Conservation (phyloP, 495 filamentous ascomycete species). For the Podospora comata region DNA sequence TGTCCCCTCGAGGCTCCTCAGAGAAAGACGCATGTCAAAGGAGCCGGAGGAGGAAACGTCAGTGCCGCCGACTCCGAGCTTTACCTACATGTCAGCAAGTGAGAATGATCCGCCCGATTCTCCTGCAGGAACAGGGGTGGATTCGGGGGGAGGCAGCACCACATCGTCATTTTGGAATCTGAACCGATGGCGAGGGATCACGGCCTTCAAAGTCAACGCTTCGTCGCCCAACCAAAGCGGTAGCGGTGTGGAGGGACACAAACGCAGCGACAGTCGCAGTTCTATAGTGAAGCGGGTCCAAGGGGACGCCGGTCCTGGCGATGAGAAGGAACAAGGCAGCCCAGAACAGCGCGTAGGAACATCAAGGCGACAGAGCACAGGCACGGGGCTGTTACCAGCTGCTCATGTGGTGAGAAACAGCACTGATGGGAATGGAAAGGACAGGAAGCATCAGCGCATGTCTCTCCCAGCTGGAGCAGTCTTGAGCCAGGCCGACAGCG, state of each 20-base stretch:
- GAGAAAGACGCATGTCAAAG: conserved; percentile 21
- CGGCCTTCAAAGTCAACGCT: conserved; percentile 27
- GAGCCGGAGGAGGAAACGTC: conserved; percentile 17
- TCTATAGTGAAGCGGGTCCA: conserved; percentile 3
- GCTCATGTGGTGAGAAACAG: not conserved
- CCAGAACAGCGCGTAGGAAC: not conserved
- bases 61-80: conserved; percentile 38
- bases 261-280: conserved; percentile 18
- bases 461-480: conserved; percentile 16
- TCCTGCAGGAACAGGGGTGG: conserved; percentile 22
- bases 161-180: conserved; percentile 44
- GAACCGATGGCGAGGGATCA: conserved; percentile 42
- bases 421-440: not conserved
- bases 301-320: not conserved
- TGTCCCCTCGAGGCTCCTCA: conserved; percentile 9
- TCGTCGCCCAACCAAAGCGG: conserved; percentile 7
- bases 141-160: conserved; percentile 29
- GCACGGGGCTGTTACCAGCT: not conserved
- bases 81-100: conserved; percentile 36
- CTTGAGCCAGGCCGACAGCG: conserved; percentile 2
- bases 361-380: not conserved
- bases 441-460: conserved; percentile 19
- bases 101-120: conserved; percentile 33
- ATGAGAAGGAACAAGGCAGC: conserved; percentile 7
- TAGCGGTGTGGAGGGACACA: conserved; percentile 9